Percentiles rank a stretch among this genome's conserved stretches.
These are phyloP conservation scores for Aureobasidium sp. DNA, from an alignment of 2,329 filamentous ascomycete species.

Conservation along the genomic window DNA sequence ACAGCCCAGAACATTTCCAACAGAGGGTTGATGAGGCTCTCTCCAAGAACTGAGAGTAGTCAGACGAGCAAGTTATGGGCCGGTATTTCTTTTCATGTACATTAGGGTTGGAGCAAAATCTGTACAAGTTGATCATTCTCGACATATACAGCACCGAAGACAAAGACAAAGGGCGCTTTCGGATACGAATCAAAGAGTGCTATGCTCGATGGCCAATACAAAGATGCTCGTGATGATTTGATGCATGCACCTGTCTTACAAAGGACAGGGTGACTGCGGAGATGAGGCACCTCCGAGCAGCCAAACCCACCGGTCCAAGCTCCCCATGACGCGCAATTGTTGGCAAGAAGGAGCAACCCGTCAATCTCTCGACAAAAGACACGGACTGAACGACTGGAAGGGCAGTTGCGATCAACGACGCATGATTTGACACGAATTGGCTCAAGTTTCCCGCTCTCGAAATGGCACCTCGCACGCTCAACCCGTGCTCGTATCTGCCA, in stretches of 20 bases:
- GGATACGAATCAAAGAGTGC: too few relatives aligned
- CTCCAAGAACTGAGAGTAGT: slow-evolving; percentile 1
- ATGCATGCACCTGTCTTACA: too few relatives aligned
- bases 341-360: background rate
- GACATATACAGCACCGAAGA: background rate
- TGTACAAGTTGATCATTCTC: slow-evolving; percentile 10
- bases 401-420: background rate
- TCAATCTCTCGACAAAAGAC: background rate
- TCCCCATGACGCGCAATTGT: slow-evolving; percentile 2
- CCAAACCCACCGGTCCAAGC: slow-evolving; percentile 4
- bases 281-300: background rate
- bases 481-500: slow-evolving; percentile 36
- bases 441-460: background rate
- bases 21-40: slow-evolving; percentile 13
- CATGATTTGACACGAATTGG: slow-evolving; percentile 13
- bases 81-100: slow-evolving; percentile 12
- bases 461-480: slow-evolving; percentile 20
- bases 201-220: too few relatives aligned
- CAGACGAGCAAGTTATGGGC: background rate
- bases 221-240: too few relatives aligned
- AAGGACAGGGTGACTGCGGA: slow-evolving; percentile 12
- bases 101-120: slow-evolving; percentile 8
- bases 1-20: slow-evolving; percentile 3
- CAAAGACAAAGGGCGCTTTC: background rate
- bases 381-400: background rate